Evolutionary conservation across 306 rosid genomes (phyloP), one percentile per base, ranked within the genome.

Genomic region (Trifolium repens): DNA sequence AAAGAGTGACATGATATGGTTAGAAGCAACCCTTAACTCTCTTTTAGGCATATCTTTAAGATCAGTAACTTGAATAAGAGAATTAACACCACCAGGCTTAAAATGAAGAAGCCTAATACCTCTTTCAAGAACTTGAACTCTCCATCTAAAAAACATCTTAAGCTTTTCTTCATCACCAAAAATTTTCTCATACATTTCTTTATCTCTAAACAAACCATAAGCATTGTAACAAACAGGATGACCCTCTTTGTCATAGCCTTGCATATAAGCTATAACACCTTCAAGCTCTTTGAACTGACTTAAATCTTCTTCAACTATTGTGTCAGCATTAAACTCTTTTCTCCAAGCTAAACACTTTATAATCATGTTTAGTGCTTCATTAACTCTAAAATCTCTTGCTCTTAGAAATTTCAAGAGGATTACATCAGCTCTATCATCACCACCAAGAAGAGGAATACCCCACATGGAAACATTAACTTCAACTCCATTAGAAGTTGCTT

Each of bases 21-120:
- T 92, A 5, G 99, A 94, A 43, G 97, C 99, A 2, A 89, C 96
- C 46, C 99, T 84, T 1, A 94, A 93, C 87, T 94, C 99, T 49
- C 96, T 88, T 34, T 90, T 94, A 3, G 99, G 99, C 97, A 94
- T 92, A 85, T 94, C 97, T 63, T 92, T 94, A 1, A 94, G 99
- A 75, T 94, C 99, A 22, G 97, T 94, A 37, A 94, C 97, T 55
- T 94, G 99, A 68, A 94, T 92, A 19, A 94, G 77, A 3, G 99
- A 88, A 73, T 92, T 94, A 34, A 92, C 86, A 24, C 96, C 99
- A 19, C 96, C 96, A 37, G 99, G 92, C 81, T 92, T 90, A 68
- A 94, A 94, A 85, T 94, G 89, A 3, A 94, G 74, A 30, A 92
- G 88, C 13, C 85, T 86, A 15, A 94, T 89, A 1, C 97, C 96